phyloP scores from a whole-genome alignment of 2,329 filamentous ascomycete species.

The Epichloe aotearoae region DNA sequence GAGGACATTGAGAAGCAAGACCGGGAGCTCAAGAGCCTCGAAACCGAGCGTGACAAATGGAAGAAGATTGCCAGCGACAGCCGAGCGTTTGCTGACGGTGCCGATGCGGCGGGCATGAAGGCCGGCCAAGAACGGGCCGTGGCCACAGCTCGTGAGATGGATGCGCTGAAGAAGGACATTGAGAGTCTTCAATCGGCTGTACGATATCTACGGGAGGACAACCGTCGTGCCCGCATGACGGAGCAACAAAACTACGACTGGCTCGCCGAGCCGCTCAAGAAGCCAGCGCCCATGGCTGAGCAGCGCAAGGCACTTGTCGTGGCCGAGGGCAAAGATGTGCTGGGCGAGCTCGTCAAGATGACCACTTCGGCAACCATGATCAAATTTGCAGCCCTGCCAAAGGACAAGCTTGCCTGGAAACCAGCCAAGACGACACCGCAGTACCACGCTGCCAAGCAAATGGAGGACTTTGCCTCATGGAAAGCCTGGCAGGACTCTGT shows the following conservation, averaged over 20 bases:
- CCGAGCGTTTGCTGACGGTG: slow-evolving; percentile 38
- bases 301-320: slow-evolving; percentile 38
- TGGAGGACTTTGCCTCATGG: slow-evolving; percentile 53
- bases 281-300: slow-evolving; percentile 29
- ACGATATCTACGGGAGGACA: slow-evolving; percentile 55
- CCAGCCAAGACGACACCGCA: slow-evolving; percentile 50
- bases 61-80: slow-evolving; percentile 56
- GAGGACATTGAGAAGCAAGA: slow-evolving; percentile 56
- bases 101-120: slow-evolving; percentile 37
- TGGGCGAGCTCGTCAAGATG: slow-evolving; percentile 52
- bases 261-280: slow-evolving; percentile 45
- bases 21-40: slow-evolving; percentile 50
- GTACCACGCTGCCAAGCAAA: slow-evolving; percentile 52
- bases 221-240: slow-evolving; percentile 43
- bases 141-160: slow-evolving; percentile 59
- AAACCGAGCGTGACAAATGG: slow-evolving; percentile 56
- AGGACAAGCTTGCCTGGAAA: slow-evolving; percentile 52
- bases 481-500: slow-evolving; percentile 43
- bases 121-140: slow-evolving; percentile 54
- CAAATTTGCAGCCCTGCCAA: slow-evolving; percentile 42
- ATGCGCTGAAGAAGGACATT: slow-evolving; percentile 57
- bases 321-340: slow-evolving; percentile 49
- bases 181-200: slow-evolving; percentile 50
- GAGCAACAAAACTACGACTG: slow-evolving; percentile 47
- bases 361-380: slow-evolving; percentile 42